Percentiles rank a stretch among this genome's conserved stretches.
Conservation (phyloP, 208 protist species). For the Vickermania ingenoplastis region DNA sequence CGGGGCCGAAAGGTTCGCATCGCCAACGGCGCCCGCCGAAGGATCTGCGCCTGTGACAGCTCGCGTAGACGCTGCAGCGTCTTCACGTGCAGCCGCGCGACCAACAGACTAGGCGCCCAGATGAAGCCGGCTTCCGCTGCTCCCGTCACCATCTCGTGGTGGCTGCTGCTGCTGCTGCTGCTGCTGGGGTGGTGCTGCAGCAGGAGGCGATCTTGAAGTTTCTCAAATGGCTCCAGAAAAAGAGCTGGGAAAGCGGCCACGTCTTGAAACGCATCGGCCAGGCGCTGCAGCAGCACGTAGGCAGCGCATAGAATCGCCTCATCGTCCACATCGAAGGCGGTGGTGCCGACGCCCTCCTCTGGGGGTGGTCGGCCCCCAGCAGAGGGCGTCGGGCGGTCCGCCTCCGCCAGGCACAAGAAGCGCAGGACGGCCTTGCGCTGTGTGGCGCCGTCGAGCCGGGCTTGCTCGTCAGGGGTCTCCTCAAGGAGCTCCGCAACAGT, state of each 20-base stretch:
- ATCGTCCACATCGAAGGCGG: slow-evolving; percentile 9
- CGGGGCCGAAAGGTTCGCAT: slow-evolving; percentile 82
- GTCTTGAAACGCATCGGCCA: slow-evolving; percentile 31
- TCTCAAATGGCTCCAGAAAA: slow-evolving; percentile 31
- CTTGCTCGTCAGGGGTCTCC: neutral
- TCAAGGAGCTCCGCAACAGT: neutral
- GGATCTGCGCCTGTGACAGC: slow-evolving; percentile 11
- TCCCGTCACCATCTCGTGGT: no score
- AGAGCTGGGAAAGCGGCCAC: slow-evolving; percentile 47
- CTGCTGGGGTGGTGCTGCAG: neutral
- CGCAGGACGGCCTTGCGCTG: neutral
- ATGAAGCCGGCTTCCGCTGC: neutral
- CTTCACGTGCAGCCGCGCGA: slow-evolving; percentile 37
- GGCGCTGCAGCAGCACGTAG: slow-evolving; percentile 42
- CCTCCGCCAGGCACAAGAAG: neutral
- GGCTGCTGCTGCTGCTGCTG: neutral
- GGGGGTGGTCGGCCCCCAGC: slow-evolving; percentile 10
- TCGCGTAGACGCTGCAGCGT: slow-evolving; percentile 20
- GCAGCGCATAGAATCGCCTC: slow-evolving; percentile 35
- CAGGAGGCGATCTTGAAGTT: slow-evolving; percentile 29
- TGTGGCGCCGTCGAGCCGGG: neutral
- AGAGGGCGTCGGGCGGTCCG: no score
- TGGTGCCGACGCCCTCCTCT: slow-evolving; percentile 24
- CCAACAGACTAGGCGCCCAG: slow-evolving; percentile 23
- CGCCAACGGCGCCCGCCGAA: slow-evolving; percentile 53